These are phyloP conservation scores for Boletus subparvulus DNA, from an alignment of 768 basidiomycete genomes.

Conservation along the genomic window DNA sequence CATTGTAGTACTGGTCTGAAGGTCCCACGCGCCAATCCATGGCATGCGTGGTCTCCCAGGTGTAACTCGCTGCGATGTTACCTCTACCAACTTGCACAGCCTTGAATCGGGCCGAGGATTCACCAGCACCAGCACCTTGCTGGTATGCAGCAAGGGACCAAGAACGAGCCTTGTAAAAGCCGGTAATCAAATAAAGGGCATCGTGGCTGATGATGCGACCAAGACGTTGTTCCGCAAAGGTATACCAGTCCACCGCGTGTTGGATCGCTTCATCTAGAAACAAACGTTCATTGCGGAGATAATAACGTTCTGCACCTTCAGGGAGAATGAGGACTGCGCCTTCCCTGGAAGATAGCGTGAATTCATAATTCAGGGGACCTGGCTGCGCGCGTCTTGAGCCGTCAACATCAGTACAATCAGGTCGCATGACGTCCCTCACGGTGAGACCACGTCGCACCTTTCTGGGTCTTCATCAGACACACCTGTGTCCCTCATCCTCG, in stretches of 20 bases:
- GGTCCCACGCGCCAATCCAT: conserved; percentile 10
- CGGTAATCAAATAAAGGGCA: conserved; percentile 26
- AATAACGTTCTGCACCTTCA: conserved; percentile 25
- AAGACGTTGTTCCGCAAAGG: conserved; percentile 21
- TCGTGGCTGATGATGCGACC: conserved; percentile 21
- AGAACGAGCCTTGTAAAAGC: conserved; percentile 9
- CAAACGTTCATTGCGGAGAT: conserved; percentile 20
- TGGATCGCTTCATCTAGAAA: conserved; percentile 22
- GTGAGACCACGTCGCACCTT: not conserved
- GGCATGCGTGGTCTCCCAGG: conserved; percentile 11
- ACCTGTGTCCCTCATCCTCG: not conserved
- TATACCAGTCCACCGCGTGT: conserved; percentile 31
- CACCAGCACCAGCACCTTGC: not conserved
- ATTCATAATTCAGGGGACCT: conserved; percentile 9
- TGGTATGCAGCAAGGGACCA: conserved; percentile 31
- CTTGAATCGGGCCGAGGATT: conserved; percentile 9
- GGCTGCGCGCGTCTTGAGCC: not conserved
- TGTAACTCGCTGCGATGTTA: conserved; percentile 11
- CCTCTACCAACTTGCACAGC: conserved; percentile 12
- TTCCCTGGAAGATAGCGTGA: conserved; percentile 19
- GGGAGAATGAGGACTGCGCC: conserved; percentile 35
- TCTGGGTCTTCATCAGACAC: not conserved
- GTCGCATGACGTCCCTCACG: too few species aligned
- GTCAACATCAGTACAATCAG: not conserved
- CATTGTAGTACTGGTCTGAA: not conserved